phyloP scores from a whole-genome alignment of 2,329 filamentous ascomycete genomes.

The Pseudocercospora crystallina region DNA sequence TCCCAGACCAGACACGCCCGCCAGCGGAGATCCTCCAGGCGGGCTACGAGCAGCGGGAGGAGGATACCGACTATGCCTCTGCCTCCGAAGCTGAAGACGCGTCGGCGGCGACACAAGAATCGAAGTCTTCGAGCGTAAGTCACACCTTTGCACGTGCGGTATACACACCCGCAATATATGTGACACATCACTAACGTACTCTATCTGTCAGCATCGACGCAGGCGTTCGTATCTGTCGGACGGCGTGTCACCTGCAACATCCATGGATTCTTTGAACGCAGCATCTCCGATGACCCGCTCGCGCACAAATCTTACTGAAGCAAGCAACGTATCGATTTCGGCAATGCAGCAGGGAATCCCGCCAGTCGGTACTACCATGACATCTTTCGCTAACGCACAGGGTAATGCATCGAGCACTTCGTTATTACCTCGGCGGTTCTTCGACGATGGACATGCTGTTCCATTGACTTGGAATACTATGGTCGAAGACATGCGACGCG shows the following conservation, averaged over 20 bases:
- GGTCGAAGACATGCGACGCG: slow-evolving; percentile 87
- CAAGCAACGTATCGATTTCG: slow-evolving; percentile 51
- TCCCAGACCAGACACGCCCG: slow-evolving; percentile 85
- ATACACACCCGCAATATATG: slow-evolving; percentile 22
- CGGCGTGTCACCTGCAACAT: slow-evolving; percentile 79
- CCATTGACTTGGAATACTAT: slow-evolving; percentile 86
- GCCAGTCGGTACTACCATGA: slow-evolving; percentile 52
- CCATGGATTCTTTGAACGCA: slow-evolving; percentile 84
- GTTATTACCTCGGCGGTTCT: slow-evolving; percentile 75
- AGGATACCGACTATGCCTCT: slow-evolving; percentile 92
- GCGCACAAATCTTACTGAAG: slow-evolving; percentile 52
- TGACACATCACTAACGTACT: slow-evolving; percentile 27
- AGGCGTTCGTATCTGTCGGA: slow-evolving; percentile 67
- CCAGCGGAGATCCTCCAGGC: slow-evolving; percentile 84
- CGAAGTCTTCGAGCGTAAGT: slow-evolving; percentile 65
- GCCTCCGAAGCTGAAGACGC: slow-evolving; percentile 78
- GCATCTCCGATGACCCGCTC: slow-evolving; percentile 60
- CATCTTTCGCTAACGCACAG: slow-evolving; percentile 56
- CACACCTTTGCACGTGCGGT: slow-evolving; percentile 23
- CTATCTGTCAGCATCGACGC: slow-evolving; percentile 53
- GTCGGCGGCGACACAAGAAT: slow-evolving; percentile 63
- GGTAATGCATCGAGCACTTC: slow-evolving; percentile 34
- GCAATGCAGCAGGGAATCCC: slow-evolving; percentile 45
- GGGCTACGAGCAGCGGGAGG: slow-evolving; percentile 70
- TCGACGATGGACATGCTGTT: slow-evolving; percentile 79